Evolutionary conservation across 75 land plant species (phyloP).

Genomic region (Cunninghamia lanceolata): DNA sequence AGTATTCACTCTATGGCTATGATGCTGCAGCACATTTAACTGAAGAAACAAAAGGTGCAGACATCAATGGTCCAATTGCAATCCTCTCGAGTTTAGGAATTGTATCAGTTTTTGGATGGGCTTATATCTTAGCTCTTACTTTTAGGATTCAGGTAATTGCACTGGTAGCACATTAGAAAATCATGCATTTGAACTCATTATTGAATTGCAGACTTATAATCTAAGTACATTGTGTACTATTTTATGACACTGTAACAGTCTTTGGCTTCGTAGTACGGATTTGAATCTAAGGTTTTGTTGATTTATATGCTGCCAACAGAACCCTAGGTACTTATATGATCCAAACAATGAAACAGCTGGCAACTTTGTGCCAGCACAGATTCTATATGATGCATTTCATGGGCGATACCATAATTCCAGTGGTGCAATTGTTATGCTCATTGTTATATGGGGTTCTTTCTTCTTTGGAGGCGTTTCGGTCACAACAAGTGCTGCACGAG

Average conservation of each 20-base stretch:
- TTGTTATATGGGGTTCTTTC: constrained; percentile 81
- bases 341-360: constrained; percentile 80
- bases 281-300: constrained; percentile 10
- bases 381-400: constrained; percentile 89
- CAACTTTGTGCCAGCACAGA: constrained; percentile 77
- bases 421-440: constrained; percentile 67
- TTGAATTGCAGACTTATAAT: background rate
- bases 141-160: constrained; percentile 80
- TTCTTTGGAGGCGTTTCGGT: constrained; percentile 90
- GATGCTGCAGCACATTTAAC: constrained; percentile 93
- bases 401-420: constrained; percentile 66
- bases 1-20: constrained; percentile 88
- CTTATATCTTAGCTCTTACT: constrained; percentile 76
- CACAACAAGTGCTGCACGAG: constrained; percentile 88
- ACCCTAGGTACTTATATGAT: constrained; percentile 60
- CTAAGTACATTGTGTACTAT: background rate
- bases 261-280: background rate
- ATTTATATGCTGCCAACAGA: constrained; percentile 27
- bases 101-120: constrained; percentile 80
- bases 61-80: constrained; percentile 84
- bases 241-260: background rate
- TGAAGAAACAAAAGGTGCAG: constrained; percentile 94
- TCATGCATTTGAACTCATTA: background rate
- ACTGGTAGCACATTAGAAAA: background rate
- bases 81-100: constrained; percentile 84